Conservation (phyloP, 2,329 filamentous ascomycete genomes). For the Aspergillus ochraceus region DNA sequence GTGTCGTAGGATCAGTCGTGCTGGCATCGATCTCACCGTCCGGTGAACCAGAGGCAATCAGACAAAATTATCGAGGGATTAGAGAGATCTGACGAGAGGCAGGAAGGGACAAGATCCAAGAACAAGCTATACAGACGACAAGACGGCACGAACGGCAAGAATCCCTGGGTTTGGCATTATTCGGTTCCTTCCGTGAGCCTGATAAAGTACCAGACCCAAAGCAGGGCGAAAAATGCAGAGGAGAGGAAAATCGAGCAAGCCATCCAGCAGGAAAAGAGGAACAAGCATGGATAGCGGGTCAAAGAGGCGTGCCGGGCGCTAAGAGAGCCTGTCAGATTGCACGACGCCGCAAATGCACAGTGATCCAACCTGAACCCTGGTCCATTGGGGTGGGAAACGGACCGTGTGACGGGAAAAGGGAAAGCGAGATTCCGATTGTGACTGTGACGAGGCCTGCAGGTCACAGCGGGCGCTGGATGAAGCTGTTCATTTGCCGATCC, state of each 20-base stretch:
- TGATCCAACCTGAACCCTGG: slow-evolving; percentile 2
- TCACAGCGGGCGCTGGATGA: not conserved
- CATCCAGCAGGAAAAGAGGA: slow-evolving; percentile 4
- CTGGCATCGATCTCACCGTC: slow-evolving; percentile 13
- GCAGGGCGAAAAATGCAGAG: not conserved
- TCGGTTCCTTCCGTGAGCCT: slow-evolving; percentile 9
- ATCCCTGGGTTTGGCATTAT: not conserved
- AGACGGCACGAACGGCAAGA: not conserved
- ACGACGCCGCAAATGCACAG: not conserved
- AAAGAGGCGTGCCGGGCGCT: slow-evolving; percentile 13
- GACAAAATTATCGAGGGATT: not conserved
- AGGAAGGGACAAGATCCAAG: not conserved
- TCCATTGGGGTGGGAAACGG: slow-evolving; percentile 8
- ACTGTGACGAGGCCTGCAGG: slow-evolving; percentile 35
- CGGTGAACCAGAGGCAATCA: not conserved
- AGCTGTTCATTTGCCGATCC: slow-evolving; percentile 16
- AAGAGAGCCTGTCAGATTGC: slow-evolving; percentile 11
- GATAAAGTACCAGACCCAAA: slow-evolving; percentile 5
- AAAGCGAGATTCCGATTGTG: slow-evolving; percentile 25
- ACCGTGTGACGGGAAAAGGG: slow-evolving; percentile 21
- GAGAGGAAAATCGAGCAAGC: not conserved
- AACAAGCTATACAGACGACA: not conserved
- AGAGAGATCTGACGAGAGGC: not conserved
- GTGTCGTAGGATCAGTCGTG: slow-evolving; percentile 1
- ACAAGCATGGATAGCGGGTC: slow-evolving; percentile 10